Conservation (phyloP, 1,284 basidiomycete species). For the Malassezia slooffiae region DNA sequence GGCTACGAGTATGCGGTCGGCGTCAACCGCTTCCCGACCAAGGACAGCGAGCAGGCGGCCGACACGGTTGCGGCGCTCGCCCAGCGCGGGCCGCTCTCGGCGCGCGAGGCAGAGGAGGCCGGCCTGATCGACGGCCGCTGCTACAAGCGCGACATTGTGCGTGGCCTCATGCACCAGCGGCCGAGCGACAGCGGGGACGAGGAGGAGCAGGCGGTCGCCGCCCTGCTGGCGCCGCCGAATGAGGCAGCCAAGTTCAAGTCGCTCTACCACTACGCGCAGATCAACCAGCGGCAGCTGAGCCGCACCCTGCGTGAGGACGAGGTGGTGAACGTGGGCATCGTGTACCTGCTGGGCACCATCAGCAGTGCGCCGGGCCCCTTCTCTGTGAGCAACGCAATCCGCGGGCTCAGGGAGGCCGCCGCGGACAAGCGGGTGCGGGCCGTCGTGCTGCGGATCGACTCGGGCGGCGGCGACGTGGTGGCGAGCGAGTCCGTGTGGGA, state of each 20-base stretch:
- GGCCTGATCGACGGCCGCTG: conserved; percentile 46
- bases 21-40: conserved; percentile 26
- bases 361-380: conserved; percentile 31
- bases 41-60: conserved; percentile 23
- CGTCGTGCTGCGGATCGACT: conserved; percentile 49
- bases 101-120: conserved; percentile 40
- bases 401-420: conserved; percentile 48
- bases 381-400: conserved; percentile 45
- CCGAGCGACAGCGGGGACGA: conserved; percentile 23
- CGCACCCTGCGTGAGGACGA: conserved; percentile 31
- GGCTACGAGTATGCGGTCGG: conserved; percentile 29
- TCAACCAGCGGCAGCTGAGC: conserved; percentile 21
- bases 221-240: neutral
- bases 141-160: conserved; percentile 45
- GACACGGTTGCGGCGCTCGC: conserved; percentile 38
- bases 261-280: conserved; percentile 27
- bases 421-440: conserved; percentile 47
- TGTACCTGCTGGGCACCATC: conserved; percentile 48
- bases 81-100: conserved; percentile 46
- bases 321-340: conserved; percentile 46
- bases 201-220: conserved; percentile 11
- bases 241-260: conserved; percentile 18
- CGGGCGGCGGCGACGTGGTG: conserved; percentile 49
- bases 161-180: conserved; percentile 21
- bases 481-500: conserved; percentile 49